Conservation (phyloP, 2,329 filamentous ascomycete species). For the Colletotrichum endophyticum region DNA sequence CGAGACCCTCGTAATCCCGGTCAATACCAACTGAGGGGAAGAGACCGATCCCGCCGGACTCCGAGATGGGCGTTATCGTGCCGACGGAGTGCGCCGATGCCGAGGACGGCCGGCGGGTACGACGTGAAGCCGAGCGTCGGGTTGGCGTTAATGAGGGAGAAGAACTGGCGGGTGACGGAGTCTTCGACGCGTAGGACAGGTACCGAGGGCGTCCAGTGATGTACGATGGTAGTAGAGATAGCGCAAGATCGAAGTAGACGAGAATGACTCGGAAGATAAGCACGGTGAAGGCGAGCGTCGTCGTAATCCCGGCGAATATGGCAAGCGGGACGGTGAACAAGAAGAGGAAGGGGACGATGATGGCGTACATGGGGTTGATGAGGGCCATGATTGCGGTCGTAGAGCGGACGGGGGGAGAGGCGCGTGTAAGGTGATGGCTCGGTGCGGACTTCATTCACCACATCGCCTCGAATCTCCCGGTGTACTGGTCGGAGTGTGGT, state of each 20-base stretch:
- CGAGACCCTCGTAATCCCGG: conserved; percentile 64
- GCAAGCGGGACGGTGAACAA: conserved; percentile 67
- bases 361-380: conserved; percentile 58
- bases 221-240: conserved; percentile 62
- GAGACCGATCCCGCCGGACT: conserved; percentile 42
- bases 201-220: conserved; percentile 45
- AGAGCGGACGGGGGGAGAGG: neutral
- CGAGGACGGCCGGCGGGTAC: conserved; percentile 5
- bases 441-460: neutral
- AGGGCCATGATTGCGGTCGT: conserved; percentile 48
- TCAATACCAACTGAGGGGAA: conserved; percentile 54
- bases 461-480: neutral
- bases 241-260: conserved; percentile 67
- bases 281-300: conserved; percentile 64
- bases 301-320: conserved; percentile 67
- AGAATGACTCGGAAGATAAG: conserved; percentile 65
- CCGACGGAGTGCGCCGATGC: conserved; percentile 5
- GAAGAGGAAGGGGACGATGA: conserved; percentile 67
- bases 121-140: conserved; percentile 11
- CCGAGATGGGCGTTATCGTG: conserved; percentile 23
- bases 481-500: neutral
- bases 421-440: neutral
- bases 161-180: conserved; percentile 20
- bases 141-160: conserved; percentile 22
- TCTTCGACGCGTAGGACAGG: conserved; percentile 29